phyloP scores from a whole-genome alignment of 2,329 filamentous ascomycete genomes.

The Hymenoscyphus infarciens region DNA sequence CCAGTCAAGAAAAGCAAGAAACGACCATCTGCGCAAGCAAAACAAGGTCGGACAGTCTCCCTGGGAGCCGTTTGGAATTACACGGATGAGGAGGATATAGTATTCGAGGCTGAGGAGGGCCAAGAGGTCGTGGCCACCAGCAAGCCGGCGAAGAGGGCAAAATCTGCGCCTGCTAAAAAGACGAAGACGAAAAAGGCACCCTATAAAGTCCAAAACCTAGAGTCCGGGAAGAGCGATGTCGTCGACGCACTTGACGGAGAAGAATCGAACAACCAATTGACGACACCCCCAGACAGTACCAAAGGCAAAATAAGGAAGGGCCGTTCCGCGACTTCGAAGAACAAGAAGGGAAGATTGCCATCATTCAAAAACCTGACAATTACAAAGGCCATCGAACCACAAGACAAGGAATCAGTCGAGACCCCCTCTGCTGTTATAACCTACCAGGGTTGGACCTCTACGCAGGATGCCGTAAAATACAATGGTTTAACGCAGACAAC shows the following conservation, averaged over 20 bases:
- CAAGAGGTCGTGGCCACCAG: constrained; percentile 7
- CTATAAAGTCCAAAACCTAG: neutral
- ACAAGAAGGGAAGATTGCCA: constrained; percentile 14
- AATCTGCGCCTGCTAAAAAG: constrained; percentile 17
- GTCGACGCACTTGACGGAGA: neutral
- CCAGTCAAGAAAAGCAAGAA: constrained; percentile 15
- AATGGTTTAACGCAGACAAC: constrained; percentile 26
- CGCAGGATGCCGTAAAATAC: constrained; percentile 28
- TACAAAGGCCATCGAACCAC: constrained; percentile 23
- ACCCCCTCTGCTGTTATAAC: constrained; percentile 15
- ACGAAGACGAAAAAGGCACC: constrained; percentile 13
- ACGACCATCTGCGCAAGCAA: constrained; percentile 5
- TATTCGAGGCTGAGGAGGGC: constrained; percentile 5
- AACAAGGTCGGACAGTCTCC: constrained; percentile 16
- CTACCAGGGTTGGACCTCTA: constrained; percentile 28
- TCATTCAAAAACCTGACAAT: constrained; percentile 25
- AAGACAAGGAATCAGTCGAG: constrained; percentile 6
- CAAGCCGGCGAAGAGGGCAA: constrained; percentile 19
- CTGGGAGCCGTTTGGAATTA: constrained; percentile 21
- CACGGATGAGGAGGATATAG: constrained; percentile 21
- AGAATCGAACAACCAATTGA: constrained; percentile 16
- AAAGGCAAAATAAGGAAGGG: constrained; percentile 15
- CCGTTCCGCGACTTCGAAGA: constrained; percentile 9
- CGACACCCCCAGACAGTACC: constrained; percentile 16
- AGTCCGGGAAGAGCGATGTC: neutral